Conservation (phyloP, 2,329 filamentous ascomycete species). For the Phaeoacremonium minimum region DNA sequence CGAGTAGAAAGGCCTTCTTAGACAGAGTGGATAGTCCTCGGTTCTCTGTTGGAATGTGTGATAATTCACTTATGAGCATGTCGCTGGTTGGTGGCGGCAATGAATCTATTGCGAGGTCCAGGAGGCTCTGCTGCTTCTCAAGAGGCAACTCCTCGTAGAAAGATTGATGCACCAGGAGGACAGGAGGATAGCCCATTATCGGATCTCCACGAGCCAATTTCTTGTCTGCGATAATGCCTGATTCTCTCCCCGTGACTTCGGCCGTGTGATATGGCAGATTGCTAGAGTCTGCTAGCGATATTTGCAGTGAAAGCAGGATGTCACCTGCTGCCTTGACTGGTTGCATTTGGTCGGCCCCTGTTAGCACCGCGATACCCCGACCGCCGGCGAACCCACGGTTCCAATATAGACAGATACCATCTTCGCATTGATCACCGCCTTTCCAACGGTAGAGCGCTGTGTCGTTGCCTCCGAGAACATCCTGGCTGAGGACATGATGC, state of each 20-base stretch:
- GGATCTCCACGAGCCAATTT: conserved; percentile 27
- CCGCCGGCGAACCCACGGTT: conserved; percentile 10
- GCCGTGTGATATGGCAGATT: no score
- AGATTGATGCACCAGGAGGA: conserved; percentile 21
- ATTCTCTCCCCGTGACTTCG: conserved; percentile 26
- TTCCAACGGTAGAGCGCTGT: conserved; percentile 17
- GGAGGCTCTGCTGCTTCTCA: conserved; percentile 10
- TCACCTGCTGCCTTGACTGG: conserved; percentile 4
- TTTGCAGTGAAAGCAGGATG: conserved; percentile 8
- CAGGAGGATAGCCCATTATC: conserved; percentile 24
- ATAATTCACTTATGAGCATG: conserved; percentile 8
- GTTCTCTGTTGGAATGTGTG: conserved; percentile 22
- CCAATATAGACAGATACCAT: conserved; percentile 13
- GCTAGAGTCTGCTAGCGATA: no score
- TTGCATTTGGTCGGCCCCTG: conserved; percentile 7
- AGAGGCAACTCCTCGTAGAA: conserved; percentile 10
- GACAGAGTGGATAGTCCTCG: conserved; percentile 22
- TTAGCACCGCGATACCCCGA: conserved; percentile 14
- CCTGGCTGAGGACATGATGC: conserved; percentile 35
- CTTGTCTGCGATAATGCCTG: conserved; percentile 27
- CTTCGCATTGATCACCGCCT: conserved; percentile 12
- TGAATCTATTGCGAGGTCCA: conserved; percentile 5
- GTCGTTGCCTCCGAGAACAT: conserved; percentile 25
- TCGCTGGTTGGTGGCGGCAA: conserved; percentile 1
- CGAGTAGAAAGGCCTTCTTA: conserved; percentile 28